Percentiles rank a stretch among this genome's conserved stretches.
Evolutionary conservation across 2,329 filamentous ascomycete genomes (phyloP).

Genomic region (Pyricularia pennisetigena): DNA sequence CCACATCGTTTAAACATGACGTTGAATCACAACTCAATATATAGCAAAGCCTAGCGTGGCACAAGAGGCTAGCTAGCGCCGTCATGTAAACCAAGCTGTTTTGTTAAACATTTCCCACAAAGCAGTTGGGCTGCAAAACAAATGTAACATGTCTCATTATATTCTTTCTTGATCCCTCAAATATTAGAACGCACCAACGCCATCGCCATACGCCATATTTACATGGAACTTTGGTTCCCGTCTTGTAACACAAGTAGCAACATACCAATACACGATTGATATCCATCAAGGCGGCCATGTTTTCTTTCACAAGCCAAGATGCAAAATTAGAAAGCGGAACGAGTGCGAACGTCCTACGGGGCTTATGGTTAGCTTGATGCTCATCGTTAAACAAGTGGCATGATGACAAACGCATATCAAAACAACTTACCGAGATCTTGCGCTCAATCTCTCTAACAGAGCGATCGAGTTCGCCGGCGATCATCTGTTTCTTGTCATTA

Average conservation of each 20-base stretch:
- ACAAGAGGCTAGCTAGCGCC: neutral
- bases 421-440: slow-evolving; percentile 64
- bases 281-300: neutral
- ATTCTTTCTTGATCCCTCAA: neutral
- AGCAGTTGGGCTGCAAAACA: neutral
- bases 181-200: neutral
- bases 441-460: slow-evolving; percentile 90
- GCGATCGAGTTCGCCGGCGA: slow-evolving; percentile 85
- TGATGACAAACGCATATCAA: neutral
- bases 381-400: neutral
- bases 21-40: neutral
- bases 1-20: neutral
- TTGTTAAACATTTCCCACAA: neutral
- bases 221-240: neutral
- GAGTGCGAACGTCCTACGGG: slow-evolving; percentile 43
- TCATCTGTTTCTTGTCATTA: slow-evolving; percentile 88
- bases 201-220: slow-evolving; percentile 1
- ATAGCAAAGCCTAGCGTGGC: neutral
- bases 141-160: neutral
- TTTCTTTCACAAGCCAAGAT: neutral
- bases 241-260: neutral
- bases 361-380: neutral
- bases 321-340: slow-evolving; percentile 41
- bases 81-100: neutral
- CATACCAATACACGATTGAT: slow-evolving; percentile 1